These are phyloP conservation scores for Boletus barrowsii DNA, from an alignment of 768 basidiomycete species.

Conservation along the genomic window DNA sequence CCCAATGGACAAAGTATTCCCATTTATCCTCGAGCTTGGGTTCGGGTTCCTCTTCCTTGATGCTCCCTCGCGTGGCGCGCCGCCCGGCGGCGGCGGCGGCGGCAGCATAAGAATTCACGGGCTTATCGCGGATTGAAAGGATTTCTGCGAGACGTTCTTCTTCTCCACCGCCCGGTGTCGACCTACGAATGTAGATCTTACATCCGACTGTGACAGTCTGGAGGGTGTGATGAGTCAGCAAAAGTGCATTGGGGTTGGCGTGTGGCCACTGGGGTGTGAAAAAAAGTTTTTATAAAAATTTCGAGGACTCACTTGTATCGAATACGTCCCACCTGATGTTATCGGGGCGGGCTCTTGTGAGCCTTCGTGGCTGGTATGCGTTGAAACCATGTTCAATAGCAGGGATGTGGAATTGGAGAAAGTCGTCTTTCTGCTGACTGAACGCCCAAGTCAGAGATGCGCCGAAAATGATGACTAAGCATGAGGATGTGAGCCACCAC, in stretches of 20 bases:
- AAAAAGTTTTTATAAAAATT: conserved; percentile 16
- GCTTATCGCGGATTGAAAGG: conserved; percentile 89
- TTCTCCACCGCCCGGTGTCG: conserved; percentile 63
- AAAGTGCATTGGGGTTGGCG: neutral
- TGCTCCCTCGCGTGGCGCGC: conserved; percentile 38
- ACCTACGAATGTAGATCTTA: conserved; percentile 89
- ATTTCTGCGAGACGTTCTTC: conserved; percentile 97
- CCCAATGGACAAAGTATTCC: conserved; percentile 99
- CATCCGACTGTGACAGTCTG: conserved; percentile 90
- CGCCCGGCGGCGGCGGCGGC: conserved; percentile 30
- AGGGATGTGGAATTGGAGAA: conserved; percentile 3
- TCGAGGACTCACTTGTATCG: conserved; percentile 56
- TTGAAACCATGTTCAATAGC: conserved; percentile 27
- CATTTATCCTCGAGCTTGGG: conserved; percentile 69
- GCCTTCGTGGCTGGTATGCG: conserved; percentile 32
- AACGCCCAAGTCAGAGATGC: too few species aligned
- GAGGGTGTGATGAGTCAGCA: conserved; percentile 35
- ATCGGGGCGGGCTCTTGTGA: conserved; percentile 57
- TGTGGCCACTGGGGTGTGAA: conserved; percentile 20
- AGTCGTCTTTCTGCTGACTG: neutral
- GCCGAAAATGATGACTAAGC: conserved; percentile 22
- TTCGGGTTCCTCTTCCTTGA: conserved; percentile 48
- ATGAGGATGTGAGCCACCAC: neutral
- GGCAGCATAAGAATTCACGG: conserved; percentile 49
- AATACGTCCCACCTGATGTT: conserved; percentile 72